Percentiles rank a stretch among this genome's conserved stretches.
phyloP scores from a whole-genome alignment of 2,329 filamentous ascomycete genomes.

The Drechslerella dactyloides region DNA sequence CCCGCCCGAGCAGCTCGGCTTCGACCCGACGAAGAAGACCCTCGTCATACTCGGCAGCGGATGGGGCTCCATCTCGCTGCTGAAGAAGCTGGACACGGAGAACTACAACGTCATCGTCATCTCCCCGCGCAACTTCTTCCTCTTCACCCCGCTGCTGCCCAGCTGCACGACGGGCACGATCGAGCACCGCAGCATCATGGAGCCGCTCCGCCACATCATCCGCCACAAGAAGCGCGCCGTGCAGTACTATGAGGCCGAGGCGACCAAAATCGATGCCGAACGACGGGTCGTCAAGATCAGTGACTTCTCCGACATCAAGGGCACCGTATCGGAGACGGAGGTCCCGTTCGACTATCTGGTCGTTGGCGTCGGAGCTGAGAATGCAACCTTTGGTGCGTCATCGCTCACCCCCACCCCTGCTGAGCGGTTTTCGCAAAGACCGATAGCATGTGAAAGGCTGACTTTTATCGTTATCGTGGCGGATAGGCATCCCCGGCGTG shows the following conservation, averaged over 20 bases:
- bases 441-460: slow-evolving; percentile 28
- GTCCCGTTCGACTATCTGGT: slow-evolving; percentile 98
- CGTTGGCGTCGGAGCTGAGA: slow-evolving; percentile 95
- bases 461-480: slow-evolving; percentile 1
- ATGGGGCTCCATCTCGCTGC: slow-evolving; percentile 92
- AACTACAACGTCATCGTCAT: slow-evolving; percentile 99
- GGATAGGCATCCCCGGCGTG: slow-evolving; percentile 80
- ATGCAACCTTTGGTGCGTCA: slow-evolving; percentile 84
- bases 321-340: slow-evolving; percentile 78
- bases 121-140: slow-evolving; percentile 98
- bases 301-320: slow-evolving; percentile 92
- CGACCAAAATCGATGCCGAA: slow-evolving; percentile 90
- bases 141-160: slow-evolving; percentile 95
- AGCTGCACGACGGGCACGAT: slow-evolving; percentile 97
- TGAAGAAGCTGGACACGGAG: slow-evolving; percentile 98
- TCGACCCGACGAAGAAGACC: slow-evolving; percentile 93
- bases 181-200: slow-evolving; percentile 99
- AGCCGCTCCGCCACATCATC: slow-evolving; percentile 93
- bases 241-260: slow-evolving; percentile 97
- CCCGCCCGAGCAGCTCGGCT: slow-evolving; percentile 76
- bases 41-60: slow-evolving; percentile 95
- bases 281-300: slow-evolving; percentile 86
- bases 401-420: slow-evolving; percentile 7
- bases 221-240: slow-evolving; percentile 92
- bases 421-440: slow-evolving; percentile 15